A percentile compares a stretch with the other conserved stretches of the same genome.
Evolutionary conservation across 352 stramenopile genomes (phyloP).

Genomic region (Globisporangium okanoganense): DNA sequence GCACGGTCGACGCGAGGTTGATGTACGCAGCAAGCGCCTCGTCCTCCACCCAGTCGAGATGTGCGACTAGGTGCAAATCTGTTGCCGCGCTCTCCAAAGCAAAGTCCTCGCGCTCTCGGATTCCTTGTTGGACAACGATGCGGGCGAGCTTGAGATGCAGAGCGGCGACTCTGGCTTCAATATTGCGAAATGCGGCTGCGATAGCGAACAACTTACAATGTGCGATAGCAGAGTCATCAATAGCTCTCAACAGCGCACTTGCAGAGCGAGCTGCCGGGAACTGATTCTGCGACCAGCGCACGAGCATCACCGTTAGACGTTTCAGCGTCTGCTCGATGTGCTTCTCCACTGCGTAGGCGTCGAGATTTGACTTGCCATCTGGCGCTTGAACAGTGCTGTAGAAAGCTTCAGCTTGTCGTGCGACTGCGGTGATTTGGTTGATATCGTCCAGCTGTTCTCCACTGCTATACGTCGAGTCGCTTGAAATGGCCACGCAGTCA

Average conservation of each 20-base stretch:
- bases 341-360: background rate
- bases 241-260: background rate
- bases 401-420: background rate
- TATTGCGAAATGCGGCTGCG: background rate
- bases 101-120: background rate
- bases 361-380: background rate
- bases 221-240: background rate
- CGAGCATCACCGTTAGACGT: background rate
- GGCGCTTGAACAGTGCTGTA: background rate
- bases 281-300: background rate
- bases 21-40: background rate
- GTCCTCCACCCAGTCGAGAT: background rate
- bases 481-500: conserved; percentile 7
- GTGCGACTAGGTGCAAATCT: background rate
- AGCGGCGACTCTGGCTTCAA: background rate
- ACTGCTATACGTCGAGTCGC: background rate
- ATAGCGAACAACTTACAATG: background rate
- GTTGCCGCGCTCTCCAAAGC: background rate
- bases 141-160: conserved; percentile 5
- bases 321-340: background rate
- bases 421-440: background rate
- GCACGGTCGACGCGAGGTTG: background rate
- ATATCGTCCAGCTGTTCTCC: conserved; percentile 5
- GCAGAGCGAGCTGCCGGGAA: background rate
- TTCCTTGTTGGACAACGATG: background rate